Percentiles rank a stretch among this genome's conserved stretches.
Evolutionary conservation across 2,329 filamentous ascomycete species (phyloP).

Genomic region (Leptographium galeiforme): DNA sequence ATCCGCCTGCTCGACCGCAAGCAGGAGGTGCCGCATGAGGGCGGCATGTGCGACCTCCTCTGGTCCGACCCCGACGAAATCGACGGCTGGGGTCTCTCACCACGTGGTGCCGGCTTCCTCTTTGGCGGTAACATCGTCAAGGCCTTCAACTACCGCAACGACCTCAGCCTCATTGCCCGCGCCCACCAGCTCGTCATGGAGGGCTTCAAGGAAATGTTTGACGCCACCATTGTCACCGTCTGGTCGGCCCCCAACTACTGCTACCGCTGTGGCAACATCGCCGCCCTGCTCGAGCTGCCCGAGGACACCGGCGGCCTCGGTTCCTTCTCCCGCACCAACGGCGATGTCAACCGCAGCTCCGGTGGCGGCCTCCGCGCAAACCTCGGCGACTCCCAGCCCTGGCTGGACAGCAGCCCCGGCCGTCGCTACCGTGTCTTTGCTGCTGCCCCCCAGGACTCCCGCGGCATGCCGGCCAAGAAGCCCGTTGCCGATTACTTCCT

Average conservation of each 20-base stretch:
- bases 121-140: conserved; percentile 95
- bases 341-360: conserved; percentile 42
- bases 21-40: conserved; percentile 96
- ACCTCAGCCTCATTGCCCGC: conserved; percentile 79
- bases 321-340: conserved; percentile 56
- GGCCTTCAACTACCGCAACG: conserved; percentile 88
- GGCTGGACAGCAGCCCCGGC: conserved; percentile 54
- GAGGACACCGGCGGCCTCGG: conserved; percentile 72
- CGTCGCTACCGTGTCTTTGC: conserved; percentile 91
- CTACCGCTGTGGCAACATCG: conserved; percentile 91
- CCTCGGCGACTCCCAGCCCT: conserved; percentile 32
- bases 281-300: conserved; percentile 81
- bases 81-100: conserved; percentile 89
- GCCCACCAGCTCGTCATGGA: conserved; percentile 99
- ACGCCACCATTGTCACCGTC: conserved; percentile 90
- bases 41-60: conserved; percentile 94
- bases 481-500: conserved; percentile 96
- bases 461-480: conserved; percentile 98
- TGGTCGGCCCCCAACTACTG: conserved; percentile 98
- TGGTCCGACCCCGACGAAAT: conserved; percentile 99
- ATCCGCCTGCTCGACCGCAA: conserved; percentile 91
- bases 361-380: conserved; percentile 21
- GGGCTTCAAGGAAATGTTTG: conserved; percentile 99
- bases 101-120: conserved; percentile 86
- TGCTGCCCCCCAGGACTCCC: conserved; percentile 85